Percentiles rank a stretch among this genome's conserved stretches.
These are phyloP conservation scores for Fusarium keratoplasticum DNA, from an alignment of 2,329 filamentous ascomycete species.

Conservation along the genomic window DNA sequence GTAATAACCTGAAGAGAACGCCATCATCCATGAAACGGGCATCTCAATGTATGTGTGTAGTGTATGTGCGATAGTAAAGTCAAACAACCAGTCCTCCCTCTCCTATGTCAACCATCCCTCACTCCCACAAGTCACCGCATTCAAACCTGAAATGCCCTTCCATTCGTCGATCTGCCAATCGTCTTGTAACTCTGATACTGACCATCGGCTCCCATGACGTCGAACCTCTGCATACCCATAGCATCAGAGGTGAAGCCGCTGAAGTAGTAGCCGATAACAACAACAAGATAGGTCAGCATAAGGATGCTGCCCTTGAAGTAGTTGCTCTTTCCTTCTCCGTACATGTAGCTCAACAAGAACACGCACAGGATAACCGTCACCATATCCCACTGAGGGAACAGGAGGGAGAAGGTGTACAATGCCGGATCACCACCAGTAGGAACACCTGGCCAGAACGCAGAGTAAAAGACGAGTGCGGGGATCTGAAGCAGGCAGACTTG, in stretches of 20 bases:
- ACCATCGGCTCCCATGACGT: constrained; percentile 63
- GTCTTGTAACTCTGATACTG: constrained; percentile 65
- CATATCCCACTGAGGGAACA: constrained; percentile 99
- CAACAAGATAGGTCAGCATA: constrained; percentile 91
- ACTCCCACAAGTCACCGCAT: not conserved
- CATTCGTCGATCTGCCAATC: constrained; percentile 58
- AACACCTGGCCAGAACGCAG: constrained; percentile 73
- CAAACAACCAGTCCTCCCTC: constrained; percentile 1
- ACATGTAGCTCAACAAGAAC: constrained; percentile 96
- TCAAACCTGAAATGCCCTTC: constrained; percentile 44
- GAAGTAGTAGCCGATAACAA: constrained; percentile 91
- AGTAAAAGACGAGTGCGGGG: constrained; percentile 91
- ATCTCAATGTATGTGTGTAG: constrained; percentile 22
- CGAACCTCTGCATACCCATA: constrained; percentile 62
- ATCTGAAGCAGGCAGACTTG: constrained; percentile 97
- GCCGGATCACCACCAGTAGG: constrained; percentile 54
- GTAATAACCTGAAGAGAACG: constrained; percentile 22
- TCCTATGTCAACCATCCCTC: not conserved
- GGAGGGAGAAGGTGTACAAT: constrained; percentile 81
- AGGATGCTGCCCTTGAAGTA: constrained; percentile 99
- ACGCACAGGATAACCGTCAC: constrained; percentile 96
- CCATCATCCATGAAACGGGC: constrained; percentile 5
- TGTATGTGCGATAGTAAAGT: constrained; percentile 33
- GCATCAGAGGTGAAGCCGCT: constrained; percentile 67
- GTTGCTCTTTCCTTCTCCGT: constrained; percentile 98